Base-by-base conservation (phyloP, 179 eudicot species). In the Beta macrorhiza region DNA sequence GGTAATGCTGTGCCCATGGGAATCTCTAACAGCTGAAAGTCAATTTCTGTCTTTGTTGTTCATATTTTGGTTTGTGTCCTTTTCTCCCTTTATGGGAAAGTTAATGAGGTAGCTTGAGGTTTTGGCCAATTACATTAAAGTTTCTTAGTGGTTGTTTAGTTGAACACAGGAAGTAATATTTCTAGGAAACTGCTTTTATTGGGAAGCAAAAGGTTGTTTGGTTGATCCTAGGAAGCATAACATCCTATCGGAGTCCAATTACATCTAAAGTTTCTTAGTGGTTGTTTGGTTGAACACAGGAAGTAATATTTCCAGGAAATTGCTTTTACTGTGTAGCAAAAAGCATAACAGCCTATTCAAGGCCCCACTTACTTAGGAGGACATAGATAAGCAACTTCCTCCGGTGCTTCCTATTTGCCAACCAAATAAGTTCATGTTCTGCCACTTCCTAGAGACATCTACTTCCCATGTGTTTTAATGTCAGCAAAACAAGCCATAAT, bases 1-100 rank as follows among this genome's bases (percentile, higher is more conserved):
- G 89, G 98, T 91, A 90, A 83, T 79, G 29, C 44, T 57, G 22
- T 58, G 62, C 65, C 67, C 75, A 11, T 65, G 75, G 25, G 22
- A 25, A 42, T 84, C 22, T 45, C 56, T 61, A 14, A 42, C 61
- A 75, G 65, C 67, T 74, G 75, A 42, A 47, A 45, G 67, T 59
- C 61, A 56, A 32, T 74, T 49, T 79, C 22, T 15, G 32, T 29
- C 53, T 51, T 74, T 65, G 32, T 19, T 58, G 11, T 69, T 20
- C 67, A 49, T 25, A 13, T 47, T 22, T 2, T 62, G 15, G 73
- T 71, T 55, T 17, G 42, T 10, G 32, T 67, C 12, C 75, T 72
- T 55, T 37, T 9, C 8, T 12, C 32, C 29, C 1, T 58, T 42
- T n/a, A 19, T 5, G 42, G 61, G 19, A 14, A 73, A 49, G 49